Evolutionary conservation across 140 eudicot species (phyloP).

Genomic region (Ambrosia hybrid): DNA sequence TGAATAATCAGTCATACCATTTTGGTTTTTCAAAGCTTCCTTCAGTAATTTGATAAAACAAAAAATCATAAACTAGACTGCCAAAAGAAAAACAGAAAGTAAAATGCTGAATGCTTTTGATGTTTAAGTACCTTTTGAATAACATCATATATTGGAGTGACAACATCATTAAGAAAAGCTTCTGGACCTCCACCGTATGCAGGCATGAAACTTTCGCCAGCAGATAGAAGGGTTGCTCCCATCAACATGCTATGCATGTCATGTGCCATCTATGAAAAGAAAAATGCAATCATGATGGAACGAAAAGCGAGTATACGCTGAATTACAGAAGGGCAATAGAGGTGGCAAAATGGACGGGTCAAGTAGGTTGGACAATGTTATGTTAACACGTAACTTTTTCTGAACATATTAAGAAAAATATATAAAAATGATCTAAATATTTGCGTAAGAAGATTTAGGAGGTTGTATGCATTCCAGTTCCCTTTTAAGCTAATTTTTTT

Average conservation of each 20-base stretch:
- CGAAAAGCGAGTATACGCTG: neutral
- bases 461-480: neutral
- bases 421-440: neutral
- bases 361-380: too few species aligned
- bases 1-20: slow-evolving; percentile 91
- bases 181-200: slow-evolving; percentile 72
- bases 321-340: neutral
- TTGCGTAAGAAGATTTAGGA: neutral
- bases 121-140: slow-evolving; percentile 59
- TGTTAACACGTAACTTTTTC: too few species aligned
- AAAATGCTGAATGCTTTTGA: neutral
- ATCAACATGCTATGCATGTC: slow-evolving; percentile 84
- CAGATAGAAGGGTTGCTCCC: slow-evolving; percentile 70
- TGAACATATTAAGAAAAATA: too few species aligned
- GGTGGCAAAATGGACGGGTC: neutral
- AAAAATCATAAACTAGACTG: slow-evolving; percentile 29
- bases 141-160: slow-evolving; percentile 73
- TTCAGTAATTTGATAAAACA: slow-evolving; percentile 40
- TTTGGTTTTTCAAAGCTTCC: slow-evolving; percentile 90
- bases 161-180: slow-evolving; percentile 66
- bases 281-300: slow-evolving; percentile 4
- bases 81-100: neutral
- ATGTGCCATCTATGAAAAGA: slow-evolving; percentile 74
- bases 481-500: neutral
- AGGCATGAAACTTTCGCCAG: slow-evolving; percentile 75